Evolutionary conservation across 257 asterid genomes (phyloP).

Genomic region (Anisodus acutangulus): DNA sequence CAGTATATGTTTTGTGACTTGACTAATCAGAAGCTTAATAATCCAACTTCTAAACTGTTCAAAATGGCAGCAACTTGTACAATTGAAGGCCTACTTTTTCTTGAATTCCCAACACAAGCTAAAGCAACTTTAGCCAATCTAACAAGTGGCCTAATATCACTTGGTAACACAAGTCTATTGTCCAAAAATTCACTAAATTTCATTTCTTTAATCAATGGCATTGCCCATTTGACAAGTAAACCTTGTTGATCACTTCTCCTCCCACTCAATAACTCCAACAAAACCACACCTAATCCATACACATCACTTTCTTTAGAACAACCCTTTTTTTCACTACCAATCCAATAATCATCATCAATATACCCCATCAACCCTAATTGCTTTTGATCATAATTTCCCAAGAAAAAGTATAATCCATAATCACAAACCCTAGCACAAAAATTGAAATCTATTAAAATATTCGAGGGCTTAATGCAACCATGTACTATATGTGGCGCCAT

Average conservation of each 20-base stretch:
- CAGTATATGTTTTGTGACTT: neutral
- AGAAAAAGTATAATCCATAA: conserved; percentile 69
- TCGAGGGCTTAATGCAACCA: conserved; percentile 84
- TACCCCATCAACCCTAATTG: conserved; percentile 58
- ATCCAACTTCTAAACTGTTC: conserved; percentile 51
- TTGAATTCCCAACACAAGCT: conserved; percentile 79
- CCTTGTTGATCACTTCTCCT: conserved; percentile 53
- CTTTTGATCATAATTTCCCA: conserved; percentile 47
- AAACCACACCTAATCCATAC: conserved; percentile 77
- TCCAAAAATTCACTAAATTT: conserved; percentile 69
- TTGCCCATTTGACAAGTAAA: conserved; percentile 63
- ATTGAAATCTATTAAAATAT: conserved; percentile 65
- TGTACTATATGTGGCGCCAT: conserved; percentile 68
- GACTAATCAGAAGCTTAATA: conserved; percentile 28
- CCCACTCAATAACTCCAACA: conserved; percentile 85
- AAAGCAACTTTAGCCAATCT: conserved; percentile 72
- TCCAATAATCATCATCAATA: conserved; percentile 67
- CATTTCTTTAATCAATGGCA: conserved; percentile 74
- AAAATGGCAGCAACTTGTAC: conserved; percentile 66
- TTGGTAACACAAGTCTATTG: conserved; percentile 55
- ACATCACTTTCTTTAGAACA: conserved; percentile 78
- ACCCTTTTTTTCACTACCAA: conserved; percentile 40
- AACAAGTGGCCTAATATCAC: conserved; percentile 53
- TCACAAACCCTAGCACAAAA: conserved; percentile 67
- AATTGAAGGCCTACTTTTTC: conserved; percentile 62